Conservation (phyloP, 1,139 yeast genomes). For the Protomyces inundatus region DNA sequence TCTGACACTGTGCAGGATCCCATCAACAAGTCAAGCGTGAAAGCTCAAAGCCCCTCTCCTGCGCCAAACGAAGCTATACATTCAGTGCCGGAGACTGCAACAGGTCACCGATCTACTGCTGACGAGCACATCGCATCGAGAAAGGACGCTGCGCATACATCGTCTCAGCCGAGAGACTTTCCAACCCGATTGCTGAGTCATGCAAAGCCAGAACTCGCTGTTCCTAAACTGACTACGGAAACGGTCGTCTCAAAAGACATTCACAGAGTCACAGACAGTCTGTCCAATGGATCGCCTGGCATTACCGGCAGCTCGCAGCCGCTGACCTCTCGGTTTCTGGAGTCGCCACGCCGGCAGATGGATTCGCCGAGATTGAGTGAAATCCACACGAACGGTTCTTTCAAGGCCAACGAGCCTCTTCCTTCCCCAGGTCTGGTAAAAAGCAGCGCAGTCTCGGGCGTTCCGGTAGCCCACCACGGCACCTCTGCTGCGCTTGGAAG, state of each 20-base stretch:
- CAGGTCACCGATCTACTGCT: no score
- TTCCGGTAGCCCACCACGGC: neutral
- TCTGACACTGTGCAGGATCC: no score
- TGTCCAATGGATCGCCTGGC: neutral
- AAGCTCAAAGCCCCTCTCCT: no score
- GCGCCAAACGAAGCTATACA: no score
- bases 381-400: neutral
- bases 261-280: neutral
- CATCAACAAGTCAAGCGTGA: no score
- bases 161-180: no score
- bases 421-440: neutral
- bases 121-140: no score
- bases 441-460: neutral
- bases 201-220: neutral
- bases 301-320: conserved; percentile 17
- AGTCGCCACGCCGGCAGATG: conserved; percentile 10
- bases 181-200: no score
- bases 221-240: conserved; percentile 8
- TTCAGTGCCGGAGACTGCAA: no score
- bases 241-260: conserved; percentile 8
- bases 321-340: conserved; percentile 17
- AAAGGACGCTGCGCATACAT: no score
- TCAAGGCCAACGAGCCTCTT: neutral
- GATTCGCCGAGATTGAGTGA: neutral
- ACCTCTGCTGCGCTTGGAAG: conserved; percentile 15